Conservation (phyloP, 2,329 filamentous ascomycete species). For the Colletotrichum sansevieriae region DNA sequence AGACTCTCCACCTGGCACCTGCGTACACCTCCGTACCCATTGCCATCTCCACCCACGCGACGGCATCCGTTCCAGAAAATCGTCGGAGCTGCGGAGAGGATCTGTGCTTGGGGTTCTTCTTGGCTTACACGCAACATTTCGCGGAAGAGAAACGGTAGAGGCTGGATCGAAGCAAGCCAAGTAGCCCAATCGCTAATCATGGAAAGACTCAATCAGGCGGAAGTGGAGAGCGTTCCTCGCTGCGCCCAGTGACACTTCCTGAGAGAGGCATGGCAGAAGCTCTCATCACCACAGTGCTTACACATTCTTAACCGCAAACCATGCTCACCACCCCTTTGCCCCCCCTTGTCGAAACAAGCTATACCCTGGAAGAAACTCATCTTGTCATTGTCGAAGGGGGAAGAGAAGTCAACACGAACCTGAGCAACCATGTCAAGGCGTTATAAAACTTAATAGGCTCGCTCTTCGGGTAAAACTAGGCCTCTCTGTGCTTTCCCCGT, state of each 20-base stretch:
- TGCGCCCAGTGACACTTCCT: not conserved
- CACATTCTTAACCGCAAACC: slow-evolving; percentile 22
- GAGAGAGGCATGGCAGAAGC: not conserved
- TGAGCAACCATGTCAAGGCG: slow-evolving; percentile 24
- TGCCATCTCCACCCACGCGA: slow-evolving; percentile 19
- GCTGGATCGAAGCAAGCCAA: slow-evolving; percentile 2
- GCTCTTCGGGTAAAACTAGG: slow-evolving; percentile 22
- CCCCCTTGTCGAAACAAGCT: slow-evolving; percentile 37
- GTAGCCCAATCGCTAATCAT: not conserved
- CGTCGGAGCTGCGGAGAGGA: slow-evolving; percentile 22
- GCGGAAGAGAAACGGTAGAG: slow-evolving; percentile 15
- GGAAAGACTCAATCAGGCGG: not conserved
- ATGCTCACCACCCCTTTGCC: slow-evolving; percentile 6
- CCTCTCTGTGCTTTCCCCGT: slow-evolving; percentile 26
- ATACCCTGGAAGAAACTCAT: slow-evolving; percentile 18
- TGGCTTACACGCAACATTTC: not conserved
- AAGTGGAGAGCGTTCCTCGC: slow-evolving; percentile 13
- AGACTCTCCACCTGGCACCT: not conserved
- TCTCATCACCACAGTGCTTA: slow-evolving; percentile 14
- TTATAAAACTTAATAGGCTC: slow-evolving; percentile 37
- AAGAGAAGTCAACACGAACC: not conserved
- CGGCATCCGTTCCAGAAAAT: slow-evolving; percentile 24
- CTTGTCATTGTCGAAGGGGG: slow-evolving; percentile 24
- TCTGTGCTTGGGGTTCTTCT: slow-evolving; percentile 20
- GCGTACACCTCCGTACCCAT: slow-evolving; percentile 20